Evolutionary conservation across 2,329 filamentous ascomycete species (phyloP).

Genomic region (Penicillium corylophilum): DNA sequence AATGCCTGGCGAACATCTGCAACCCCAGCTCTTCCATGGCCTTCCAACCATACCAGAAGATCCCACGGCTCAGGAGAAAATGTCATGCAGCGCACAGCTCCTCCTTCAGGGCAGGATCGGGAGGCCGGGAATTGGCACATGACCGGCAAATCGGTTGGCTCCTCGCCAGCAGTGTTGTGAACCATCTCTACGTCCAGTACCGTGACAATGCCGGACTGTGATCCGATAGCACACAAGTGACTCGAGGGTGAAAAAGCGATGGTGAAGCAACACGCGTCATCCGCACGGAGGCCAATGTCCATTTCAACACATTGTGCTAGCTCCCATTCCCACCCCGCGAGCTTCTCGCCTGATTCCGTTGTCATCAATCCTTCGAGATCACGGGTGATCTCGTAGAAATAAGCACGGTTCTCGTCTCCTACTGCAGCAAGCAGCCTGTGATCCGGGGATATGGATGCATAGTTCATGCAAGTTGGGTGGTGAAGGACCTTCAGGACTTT

Average conservation of each 20-base stretch:
- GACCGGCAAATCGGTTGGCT: conserved; percentile 47
- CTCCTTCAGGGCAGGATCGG: conserved; percentile 65
- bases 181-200: conserved; percentile 44
- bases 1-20: conserved; percentile 50
- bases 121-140: conserved; percentile 77
- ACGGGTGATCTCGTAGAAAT: conserved; percentile 65
- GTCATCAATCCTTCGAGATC: conserved; percentile 28
- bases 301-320: conserved; percentile 40
- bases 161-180: conserved; percentile 19
- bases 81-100: conserved; percentile 84
- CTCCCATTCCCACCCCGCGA: conserved; percentile 44
- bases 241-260: conserved; percentile 51
- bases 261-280: conserved; percentile 49
- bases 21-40: conserved; percentile 57
- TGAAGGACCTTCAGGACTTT: conserved; percentile 68
- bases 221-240: conserved; percentile 51
- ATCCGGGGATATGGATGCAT: conserved; percentile 89
- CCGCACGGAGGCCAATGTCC: conserved; percentile 39
- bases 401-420: conserved; percentile 81
- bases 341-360: conserved; percentile 32
- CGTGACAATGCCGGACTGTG: conserved; percentile 50
- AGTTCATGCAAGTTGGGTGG: conserved; percentile 85
- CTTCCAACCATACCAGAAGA: conserved; percentile 90
- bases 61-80: conserved; percentile 91
- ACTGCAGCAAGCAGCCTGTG: conserved; percentile 78